Percentiles rank a stretch among this genome's conserved stretches.
Evolutionary conservation across 2,329 filamentous ascomycete species (phyloP).

Genomic region (Meredithiella fracta): DNA sequence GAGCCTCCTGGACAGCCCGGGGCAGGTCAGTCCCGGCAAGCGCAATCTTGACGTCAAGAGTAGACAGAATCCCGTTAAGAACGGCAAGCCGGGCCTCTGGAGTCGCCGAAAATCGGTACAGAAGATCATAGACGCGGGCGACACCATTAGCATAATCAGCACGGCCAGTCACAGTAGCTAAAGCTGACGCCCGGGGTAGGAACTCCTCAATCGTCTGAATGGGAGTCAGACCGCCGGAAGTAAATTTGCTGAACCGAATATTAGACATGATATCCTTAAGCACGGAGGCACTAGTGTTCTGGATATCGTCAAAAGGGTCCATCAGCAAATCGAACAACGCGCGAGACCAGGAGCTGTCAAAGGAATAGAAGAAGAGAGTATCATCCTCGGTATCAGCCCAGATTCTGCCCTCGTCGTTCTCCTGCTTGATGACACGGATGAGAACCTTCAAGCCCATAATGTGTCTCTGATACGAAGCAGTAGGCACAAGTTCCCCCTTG

Average conservation of each 20-base stretch:
- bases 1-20: slow-evolving; percentile 46
- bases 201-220: slow-evolving; percentile 29
- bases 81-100: slow-evolving; percentile 31
- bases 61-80: slow-evolving; percentile 39
- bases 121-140: slow-evolving; percentile 56
- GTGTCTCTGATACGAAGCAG: slow-evolving; percentile 78
- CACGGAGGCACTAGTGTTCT: slow-evolving; percentile 38
- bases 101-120: slow-evolving; percentile 40
- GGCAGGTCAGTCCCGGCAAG: slow-evolving; percentile 50
- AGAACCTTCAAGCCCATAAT: slow-evolving; percentile 63
- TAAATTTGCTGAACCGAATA: slow-evolving; percentile 19
- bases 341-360: slow-evolving; percentile 38
- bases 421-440: slow-evolving; percentile 48
- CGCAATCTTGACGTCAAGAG: slow-evolving; percentile 47
- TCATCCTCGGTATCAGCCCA: slow-evolving; percentile 26
- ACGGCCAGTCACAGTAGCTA: slow-evolving; percentile 55
- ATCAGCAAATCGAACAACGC: slow-evolving; percentile 63
- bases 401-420: slow-evolving; percentile 36
- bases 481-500: slow-evolving; percentile 56
- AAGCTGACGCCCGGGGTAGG: slow-evolving; percentile 34
- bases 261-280: slow-evolving; percentile 33
- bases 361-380: slow-evolving; percentile 25
- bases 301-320: slow-evolving; percentile 86
- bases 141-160: slow-evolving; percentile 89
- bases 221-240: slow-evolving; percentile 3